These are phyloP conservation scores for Citeromyces matritensis DNA, from an alignment of 805 yeast species.

Conservation along the genomic window DNA sequence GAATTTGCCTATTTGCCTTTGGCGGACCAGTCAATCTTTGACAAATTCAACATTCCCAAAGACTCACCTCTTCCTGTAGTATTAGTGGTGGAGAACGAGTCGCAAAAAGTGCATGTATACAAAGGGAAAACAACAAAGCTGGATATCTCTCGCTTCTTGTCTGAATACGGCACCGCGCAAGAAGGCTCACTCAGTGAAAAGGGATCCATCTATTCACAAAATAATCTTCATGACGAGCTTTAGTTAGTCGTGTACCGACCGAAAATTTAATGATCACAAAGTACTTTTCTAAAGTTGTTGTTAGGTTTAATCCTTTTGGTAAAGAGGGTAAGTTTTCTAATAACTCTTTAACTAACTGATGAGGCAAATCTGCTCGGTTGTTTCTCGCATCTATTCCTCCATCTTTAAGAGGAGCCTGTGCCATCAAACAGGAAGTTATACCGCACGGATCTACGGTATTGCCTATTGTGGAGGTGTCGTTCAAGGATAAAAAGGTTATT, in stretches of 20 bases:
- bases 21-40: conserved; percentile 9
- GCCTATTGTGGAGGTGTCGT: conserved; percentile 63
- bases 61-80: too few species aligned
- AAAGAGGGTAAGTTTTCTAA: conserved; percentile 30
- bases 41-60: conserved; percentile 6
- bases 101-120: conserved; percentile 8
- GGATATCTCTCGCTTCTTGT: conserved; percentile 15
- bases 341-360: background rate
- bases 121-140: conserved; percentile 16
- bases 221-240: too few species aligned
- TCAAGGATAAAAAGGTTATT: conserved; percentile 64
- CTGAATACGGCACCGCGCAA: conserved; percentile 13
- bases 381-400: conserved; percentile 76
- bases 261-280: conserved; percentile 97
- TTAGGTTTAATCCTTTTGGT: conserved; percentile 68
- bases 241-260: too few species aligned
- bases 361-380: conserved; percentile 65
- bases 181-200: conserved; percentile 18
- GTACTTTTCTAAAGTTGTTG: conserved; percentile 64
- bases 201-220: too few species aligned
- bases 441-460: conserved; percentile 23
- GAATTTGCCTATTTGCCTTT: conserved; percentile 30
- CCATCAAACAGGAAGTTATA: conserved; percentile 52
- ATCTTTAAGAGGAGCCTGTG: conserved; percentile 40
- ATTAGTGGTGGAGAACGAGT: conserved; percentile 9